Conservation (phyloP, 1,284 basidiomycete species). For the Cryptococcus deneoformans region DNA sequence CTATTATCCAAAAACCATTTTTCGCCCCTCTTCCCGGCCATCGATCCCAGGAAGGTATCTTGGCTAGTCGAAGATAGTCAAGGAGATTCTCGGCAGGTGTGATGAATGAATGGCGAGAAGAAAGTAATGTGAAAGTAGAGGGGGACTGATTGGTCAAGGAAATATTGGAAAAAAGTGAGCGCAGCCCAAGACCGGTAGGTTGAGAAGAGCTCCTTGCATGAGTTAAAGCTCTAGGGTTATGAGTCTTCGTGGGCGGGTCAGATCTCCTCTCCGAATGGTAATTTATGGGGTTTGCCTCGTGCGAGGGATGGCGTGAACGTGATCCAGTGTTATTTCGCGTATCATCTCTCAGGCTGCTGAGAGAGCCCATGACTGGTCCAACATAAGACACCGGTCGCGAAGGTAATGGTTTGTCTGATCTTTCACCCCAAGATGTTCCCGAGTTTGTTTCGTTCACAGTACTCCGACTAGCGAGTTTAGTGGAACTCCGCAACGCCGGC, state of each 20-base stretch:
- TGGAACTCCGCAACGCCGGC: slow-evolving; percentile 17
- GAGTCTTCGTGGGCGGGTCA: no score
- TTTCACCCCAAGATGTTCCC: background rate
- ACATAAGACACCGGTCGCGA: slow-evolving; percentile 21
- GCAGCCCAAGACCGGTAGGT: no score
- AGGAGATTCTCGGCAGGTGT: slow-evolving; percentile 36
- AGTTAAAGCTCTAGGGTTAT: no score
- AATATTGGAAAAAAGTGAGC: no score
- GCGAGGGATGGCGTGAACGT: no score
- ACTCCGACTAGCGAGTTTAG: background rate
- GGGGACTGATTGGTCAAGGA: no score
- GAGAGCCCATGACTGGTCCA: slow-evolving; percentile 8
- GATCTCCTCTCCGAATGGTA: no score
- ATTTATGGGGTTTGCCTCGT: no score
- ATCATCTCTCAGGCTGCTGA: background rate
- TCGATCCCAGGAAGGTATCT: slow-evolving; percentile 28
- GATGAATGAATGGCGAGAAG: background rate
- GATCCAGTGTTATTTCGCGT: no score
- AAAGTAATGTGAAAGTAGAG: background rate
- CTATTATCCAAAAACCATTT: slow-evolving; percentile 3
- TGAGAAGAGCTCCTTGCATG: no score
- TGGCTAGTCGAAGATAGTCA: slow-evolving; percentile 28
- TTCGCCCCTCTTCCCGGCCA: slow-evolving; percentile 24
- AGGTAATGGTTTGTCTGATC: slow-evolving; percentile 26
- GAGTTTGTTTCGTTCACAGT: background rate